phyloP scores from a whole-genome alignment of 2,329 filamentous ascomycete genomes.

The Tricladium varicosporioides region DNA sequence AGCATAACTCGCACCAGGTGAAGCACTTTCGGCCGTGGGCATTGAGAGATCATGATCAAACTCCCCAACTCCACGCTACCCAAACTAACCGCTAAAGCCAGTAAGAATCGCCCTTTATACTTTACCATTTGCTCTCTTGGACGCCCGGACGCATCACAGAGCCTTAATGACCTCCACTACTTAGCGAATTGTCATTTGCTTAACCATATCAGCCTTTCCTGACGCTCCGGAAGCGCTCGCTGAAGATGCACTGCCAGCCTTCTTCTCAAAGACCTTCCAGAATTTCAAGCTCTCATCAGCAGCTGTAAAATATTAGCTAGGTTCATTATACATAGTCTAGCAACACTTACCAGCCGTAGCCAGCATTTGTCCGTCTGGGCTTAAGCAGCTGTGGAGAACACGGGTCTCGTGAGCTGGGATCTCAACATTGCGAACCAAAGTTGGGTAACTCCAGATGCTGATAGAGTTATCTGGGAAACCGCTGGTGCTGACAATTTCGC shows the following conservation, averaged over 20 bases:
- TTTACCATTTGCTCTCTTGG: constrained; percentile 30
- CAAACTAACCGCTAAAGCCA: constrained; percentile 45
- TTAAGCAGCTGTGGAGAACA: constrained; percentile 94
- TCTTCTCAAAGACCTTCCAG: constrained; percentile 99
- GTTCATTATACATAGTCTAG: not conserved
- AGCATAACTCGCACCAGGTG: constrained; percentile 37
- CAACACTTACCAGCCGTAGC: constrained; percentile 73
- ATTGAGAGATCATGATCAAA: constrained; percentile 39
- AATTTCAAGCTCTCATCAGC: constrained; percentile 98
- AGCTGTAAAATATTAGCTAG: constrained; percentile 48
- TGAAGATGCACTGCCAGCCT: constrained; percentile 70
- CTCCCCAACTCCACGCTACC: constrained; percentile 54
- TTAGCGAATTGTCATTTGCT: constrained; percentile 94
- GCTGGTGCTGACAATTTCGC: constrained; percentile 95
- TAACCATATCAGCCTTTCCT: constrained; percentile 80
- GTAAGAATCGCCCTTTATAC: constrained; percentile 34
- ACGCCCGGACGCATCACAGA: constrained; percentile 27
- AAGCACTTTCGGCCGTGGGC: constrained; percentile 49
- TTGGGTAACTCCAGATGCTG: constrained; percentile 99
- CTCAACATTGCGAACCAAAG: constrained; percentile 94
- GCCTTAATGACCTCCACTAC: constrained; percentile 21
- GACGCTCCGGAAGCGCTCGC: constrained; percentile 65
- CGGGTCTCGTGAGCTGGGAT: constrained; percentile 96
- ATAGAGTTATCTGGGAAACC: constrained; percentile 99
- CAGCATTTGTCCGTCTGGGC: constrained; percentile 96